Evolutionary conservation across 2,329 filamentous ascomycete species (phyloP).

Genomic region (Grosmannia clavigera): DNA sequence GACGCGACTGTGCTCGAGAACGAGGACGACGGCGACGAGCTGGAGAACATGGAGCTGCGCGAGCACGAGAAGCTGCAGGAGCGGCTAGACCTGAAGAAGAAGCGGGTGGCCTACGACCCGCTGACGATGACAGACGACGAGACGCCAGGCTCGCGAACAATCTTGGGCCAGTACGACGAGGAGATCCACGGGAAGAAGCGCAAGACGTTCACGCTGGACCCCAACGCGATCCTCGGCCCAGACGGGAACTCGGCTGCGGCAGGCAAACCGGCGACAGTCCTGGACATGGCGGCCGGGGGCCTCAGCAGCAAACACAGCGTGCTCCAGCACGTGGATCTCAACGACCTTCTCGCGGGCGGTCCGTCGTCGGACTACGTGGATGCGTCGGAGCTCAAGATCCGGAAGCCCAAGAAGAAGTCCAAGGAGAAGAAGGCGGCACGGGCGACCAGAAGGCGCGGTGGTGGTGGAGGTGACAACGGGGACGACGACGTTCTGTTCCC

Average conservation of each 20-base stretch:
- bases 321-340: slow-evolving; percentile 58
- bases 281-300: not conserved
- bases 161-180: slow-evolving; percentile 89
- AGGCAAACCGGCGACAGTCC: not conserved
- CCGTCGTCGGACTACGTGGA: slow-evolving; percentile 82
- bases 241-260: slow-evolving; percentile 13
- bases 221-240: slow-evolving; percentile 50
- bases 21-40: slow-evolving; percentile 79
- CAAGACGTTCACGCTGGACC: slow-evolving; percentile 79
- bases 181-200: slow-evolving; percentile 84
- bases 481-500: slow-evolving; percentile 47
- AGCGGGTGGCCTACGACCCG: slow-evolving; percentile 78
- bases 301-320: slow-evolving; percentile 38
- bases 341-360: slow-evolving; percentile 49
- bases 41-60: slow-evolving; percentile 63
- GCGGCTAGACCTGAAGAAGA: slow-evolving; percentile 77
- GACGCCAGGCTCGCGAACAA: slow-evolving; percentile 48
- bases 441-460: slow-evolving; percentile 51
- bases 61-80: slow-evolving; percentile 64
- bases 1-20: slow-evolving; percentile 76
- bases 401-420: slow-evolving; percentile 90
- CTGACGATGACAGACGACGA: slow-evolving; percentile 45
- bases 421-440: slow-evolving; percentile 64
- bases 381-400: slow-evolving; percentile 75
- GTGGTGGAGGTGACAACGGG: slow-evolving; percentile 30